Conservation (phyloP, 2,329 filamentous ascomycete genomes). For the Pyrenochaeta sp. region DNA sequence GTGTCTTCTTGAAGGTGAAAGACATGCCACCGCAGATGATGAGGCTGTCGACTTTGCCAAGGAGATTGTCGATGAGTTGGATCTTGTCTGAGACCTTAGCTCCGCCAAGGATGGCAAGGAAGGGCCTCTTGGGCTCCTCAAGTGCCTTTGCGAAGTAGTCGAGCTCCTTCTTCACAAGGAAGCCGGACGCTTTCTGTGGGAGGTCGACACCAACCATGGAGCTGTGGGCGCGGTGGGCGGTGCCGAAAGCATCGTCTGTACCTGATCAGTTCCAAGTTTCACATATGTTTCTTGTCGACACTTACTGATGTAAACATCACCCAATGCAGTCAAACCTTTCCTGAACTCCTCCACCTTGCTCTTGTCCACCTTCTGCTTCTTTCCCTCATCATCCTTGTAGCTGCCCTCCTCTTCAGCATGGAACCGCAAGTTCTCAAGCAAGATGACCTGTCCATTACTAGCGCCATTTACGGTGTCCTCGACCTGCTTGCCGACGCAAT, state of each 20-base stretch:
- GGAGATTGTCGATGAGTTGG: constrained; percentile 97
- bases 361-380: constrained; percentile 98
- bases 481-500: constrained; percentile 88
- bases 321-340: constrained; percentile 91
- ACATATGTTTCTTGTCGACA: background rate
- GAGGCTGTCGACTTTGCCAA: constrained; percentile 96
- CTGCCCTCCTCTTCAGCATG: constrained; percentile 98
- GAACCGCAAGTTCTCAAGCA: constrained; percentile 98
- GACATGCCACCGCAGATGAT: constrained; percentile 98
- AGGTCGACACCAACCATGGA: constrained; percentile 98
- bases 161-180: constrained; percentile 99
- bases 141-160: constrained; percentile 99
- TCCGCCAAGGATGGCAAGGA: constrained; percentile 97
- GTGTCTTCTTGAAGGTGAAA: constrained; percentile 99
- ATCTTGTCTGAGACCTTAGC: constrained; percentile 99
- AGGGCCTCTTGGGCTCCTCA: constrained; percentile 90
- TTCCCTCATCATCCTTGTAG: constrained; percentile 90
- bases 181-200: constrained; percentile 95
- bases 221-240: constrained; percentile 96
- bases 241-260: constrained; percentile 95
- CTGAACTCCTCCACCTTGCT: constrained; percentile 91
- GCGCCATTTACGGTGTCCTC: constrained; percentile 90
- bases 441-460: constrained; percentile 80
- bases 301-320: constrained; percentile 96
- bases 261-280: constrained; percentile 24